Base-by-base conservation (phyloP, 73 alveolate species). In the Blepharisma stoltei region DNA sequence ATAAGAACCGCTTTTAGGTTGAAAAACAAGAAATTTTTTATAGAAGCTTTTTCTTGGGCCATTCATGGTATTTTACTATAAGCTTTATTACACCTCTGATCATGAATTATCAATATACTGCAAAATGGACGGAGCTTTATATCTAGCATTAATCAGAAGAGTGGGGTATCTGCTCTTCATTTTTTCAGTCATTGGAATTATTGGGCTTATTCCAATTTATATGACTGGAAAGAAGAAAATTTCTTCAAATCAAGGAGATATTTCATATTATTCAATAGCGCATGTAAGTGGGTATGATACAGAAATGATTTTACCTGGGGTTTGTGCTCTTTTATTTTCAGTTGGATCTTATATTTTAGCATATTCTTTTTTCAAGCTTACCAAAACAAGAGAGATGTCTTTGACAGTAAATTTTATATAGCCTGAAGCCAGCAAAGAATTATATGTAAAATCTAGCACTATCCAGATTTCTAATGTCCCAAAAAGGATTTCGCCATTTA, bases 371-470 rank as follows among this genome's bases (percentile, higher is more conserved):
- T 18, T 60, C 11, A 60, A 8, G n/a, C 2, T 60, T 0, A n/a
- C 73, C 14, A 25, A 11, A 18, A 9, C 73, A 60, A n/a, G 23
- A 18, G 46, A 25, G 38, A 14, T 60, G 45, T 60, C 23, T 60
- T 38, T 38, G 18, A 14, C 73, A 18, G 73, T 60, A 25, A 60
- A 9, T 18, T 60, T 60, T 60, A 60, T 18, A 60, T 60, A 60
- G 73, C 46, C 14, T 14, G 46, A 60, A 60, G 45, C 73, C 4
- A 60, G 14, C 23, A 20, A 14, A 20, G 38, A n/a, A 14, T 60
- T 60, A 60, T 8, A 8, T 11, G 23, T 60, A 14, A 8, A n/a
- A 9, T 60, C 73, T 9, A 14, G 73, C 5, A 5, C 73, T 1
- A 32, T 60, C 2, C 45, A 60, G 2, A 60, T 18, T 60, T 60